Conservation (phyloP, 1,139 yeast species). For the Diutina scorzettiae region DNA sequence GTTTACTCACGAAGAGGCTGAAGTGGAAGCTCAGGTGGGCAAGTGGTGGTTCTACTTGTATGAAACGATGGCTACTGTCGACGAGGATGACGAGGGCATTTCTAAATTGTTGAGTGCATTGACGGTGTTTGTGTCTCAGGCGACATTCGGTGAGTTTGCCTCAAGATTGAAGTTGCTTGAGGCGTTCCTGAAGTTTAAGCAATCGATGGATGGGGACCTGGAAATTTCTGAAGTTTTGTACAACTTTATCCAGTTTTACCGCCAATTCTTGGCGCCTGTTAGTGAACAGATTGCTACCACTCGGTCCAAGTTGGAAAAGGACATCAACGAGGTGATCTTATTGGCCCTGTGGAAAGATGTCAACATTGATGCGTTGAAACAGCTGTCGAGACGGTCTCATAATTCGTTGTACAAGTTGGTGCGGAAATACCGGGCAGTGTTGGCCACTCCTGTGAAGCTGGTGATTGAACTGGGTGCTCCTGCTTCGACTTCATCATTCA, state of each 20-base stretch:
- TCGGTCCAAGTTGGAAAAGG: slow-evolving; percentile 56
- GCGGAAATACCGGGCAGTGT: slow-evolving; percentile 62
- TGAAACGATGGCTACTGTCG: slow-evolving; percentile 56
- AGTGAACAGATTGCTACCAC: slow-evolving; percentile 30
- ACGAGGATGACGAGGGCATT: slow-evolving; percentile 17
- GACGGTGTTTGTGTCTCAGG: slow-evolving; percentile 62
- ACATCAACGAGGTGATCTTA: slow-evolving; percentile 70
- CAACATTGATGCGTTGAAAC: slow-evolving; percentile 84
- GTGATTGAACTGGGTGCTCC: slow-evolving; percentile 49
- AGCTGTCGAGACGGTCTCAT: slow-evolving; percentile 86
- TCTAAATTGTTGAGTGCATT: slow-evolving; percentile 50
- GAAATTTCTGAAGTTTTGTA: slow-evolving; percentile 32
- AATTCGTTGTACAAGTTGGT: slow-evolving; percentile 72
- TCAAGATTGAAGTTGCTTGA: slow-evolving; percentile 45
- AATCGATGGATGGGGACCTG: slow-evolving; percentile 8
- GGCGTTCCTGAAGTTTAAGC: slow-evolving; percentile 50
- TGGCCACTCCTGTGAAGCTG: slow-evolving; percentile 41
- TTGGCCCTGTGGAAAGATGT: slow-evolving; percentile 97
- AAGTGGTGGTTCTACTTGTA: slow-evolving; percentile 89
- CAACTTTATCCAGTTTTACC: slow-evolving; percentile 55
- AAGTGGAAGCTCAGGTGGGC: slow-evolving; percentile 41
- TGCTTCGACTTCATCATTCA: background rate
- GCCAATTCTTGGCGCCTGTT: slow-evolving; percentile 46
- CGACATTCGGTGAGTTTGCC: slow-evolving; percentile 63
- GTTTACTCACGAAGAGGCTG: slow-evolving; percentile 51